Conservation (phyloP, 805 yeast species). For the Tetrapisispora phaffii region DNA sequence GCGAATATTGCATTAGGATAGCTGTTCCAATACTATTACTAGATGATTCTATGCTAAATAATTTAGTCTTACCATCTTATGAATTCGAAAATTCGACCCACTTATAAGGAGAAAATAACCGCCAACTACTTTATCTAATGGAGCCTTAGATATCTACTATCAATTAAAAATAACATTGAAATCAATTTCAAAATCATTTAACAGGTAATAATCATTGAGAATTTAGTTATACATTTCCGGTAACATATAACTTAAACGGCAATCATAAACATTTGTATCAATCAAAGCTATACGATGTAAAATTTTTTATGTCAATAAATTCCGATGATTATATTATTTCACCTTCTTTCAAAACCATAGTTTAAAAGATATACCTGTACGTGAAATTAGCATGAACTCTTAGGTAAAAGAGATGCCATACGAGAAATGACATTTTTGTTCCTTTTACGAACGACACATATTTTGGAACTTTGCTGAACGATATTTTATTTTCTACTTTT, state of each 20-base stretch:
- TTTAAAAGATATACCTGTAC: no score
- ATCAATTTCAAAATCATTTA: no score
- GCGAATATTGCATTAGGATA: background rate
- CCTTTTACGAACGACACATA: background rate
- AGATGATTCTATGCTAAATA: conserved; percentile 5
- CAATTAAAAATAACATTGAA: no score
- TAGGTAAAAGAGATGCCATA: background rate
- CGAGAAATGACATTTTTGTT: background rate
- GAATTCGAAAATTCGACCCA: background rate
- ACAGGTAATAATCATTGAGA: no score
- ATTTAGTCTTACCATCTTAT: conserved; percentile 3
- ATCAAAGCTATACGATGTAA: background rate
- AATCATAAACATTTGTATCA: background rate
- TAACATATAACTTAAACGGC: background rate
- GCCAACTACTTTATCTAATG: background rate
- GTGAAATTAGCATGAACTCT: no score
- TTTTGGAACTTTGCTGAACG: background rate
- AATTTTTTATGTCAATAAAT: background rate
- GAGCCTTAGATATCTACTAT: no score
- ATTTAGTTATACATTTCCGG: background rate
- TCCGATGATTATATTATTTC: background rate
- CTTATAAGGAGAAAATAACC: background rate
- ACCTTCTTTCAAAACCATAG: no score
- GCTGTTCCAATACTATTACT: conserved; percentile 11
- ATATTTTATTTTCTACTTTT: background rate